Evolutionary conservation across 345 rosid genomes (phyloP).

Genomic region (Pistacia integerrima): DNA sequence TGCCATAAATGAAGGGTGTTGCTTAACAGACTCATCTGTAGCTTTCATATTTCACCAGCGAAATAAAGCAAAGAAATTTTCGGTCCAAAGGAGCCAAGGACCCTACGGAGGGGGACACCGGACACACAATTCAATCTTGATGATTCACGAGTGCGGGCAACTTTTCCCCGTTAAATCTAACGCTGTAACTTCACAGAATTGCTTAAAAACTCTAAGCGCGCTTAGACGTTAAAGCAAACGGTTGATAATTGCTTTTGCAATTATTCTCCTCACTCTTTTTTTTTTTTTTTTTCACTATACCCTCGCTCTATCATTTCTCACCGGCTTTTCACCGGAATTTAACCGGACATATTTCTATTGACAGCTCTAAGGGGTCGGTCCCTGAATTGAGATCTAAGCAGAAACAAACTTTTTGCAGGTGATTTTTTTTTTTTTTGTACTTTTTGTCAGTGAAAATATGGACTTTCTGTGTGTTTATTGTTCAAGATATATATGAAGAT

Average conservation of each 20-base stretch:
- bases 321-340: slow-evolving; percentile 17
- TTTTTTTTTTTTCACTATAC: too few relatives aligned
- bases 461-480: neutral
- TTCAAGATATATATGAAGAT: neutral
- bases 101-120: slow-evolving; percentile 31
- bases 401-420: neutral
- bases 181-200: slow-evolving; percentile 8
- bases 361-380: neutral
- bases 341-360: neutral
- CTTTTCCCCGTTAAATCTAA: slow-evolving; percentile 26
- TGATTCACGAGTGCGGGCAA: slow-evolving; percentile 20
- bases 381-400: neutral
- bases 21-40: neutral
- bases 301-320: neutral
- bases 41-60: neutral
- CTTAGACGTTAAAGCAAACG: slow-evolving; percentile 30
- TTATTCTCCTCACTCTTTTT: slow-evolving; percentile 28
- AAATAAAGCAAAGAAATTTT: slow-evolving; percentile 14
- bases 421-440: neutral
- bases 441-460: neutral
- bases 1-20: slow-evolving; percentile 9
- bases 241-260: slow-evolving; percentile 19
- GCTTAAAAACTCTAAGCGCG: neutral
- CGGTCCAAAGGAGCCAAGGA: slow-evolving; percentile 8
- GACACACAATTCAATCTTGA: slow-evolving; percentile 15